Conservation (phyloP, 768 basidiomycete species). For the Leccinum subgranulosum region DNA sequence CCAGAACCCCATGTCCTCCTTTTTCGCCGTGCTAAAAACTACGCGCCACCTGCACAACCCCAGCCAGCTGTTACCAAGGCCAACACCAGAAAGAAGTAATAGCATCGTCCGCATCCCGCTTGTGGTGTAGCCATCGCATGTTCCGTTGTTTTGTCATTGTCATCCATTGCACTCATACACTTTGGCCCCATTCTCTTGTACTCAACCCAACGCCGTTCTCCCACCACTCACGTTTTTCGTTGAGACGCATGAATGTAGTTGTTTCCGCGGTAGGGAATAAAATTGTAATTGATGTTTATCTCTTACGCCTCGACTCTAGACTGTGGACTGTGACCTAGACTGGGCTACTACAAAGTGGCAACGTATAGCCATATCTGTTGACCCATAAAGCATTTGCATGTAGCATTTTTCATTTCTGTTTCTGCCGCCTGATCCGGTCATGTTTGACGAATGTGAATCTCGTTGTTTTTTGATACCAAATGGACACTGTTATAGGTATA, state of each 20-base stretch:
- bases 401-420: not conserved
- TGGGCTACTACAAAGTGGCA: not conserved
- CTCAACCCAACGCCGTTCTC: slow-evolving; percentile 5
- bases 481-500: not conserved
- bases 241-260: slow-evolving; percentile 9
- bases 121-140: slow-evolving; percentile 18
- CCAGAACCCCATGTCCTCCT: slow-evolving; percentile 93
- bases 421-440: not conserved
- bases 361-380: not conserved
- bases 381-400: not conserved
- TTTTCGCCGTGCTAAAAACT: slow-evolving; percentile 80
- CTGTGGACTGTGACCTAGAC: not conserved
- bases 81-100: slow-evolving; percentile 44
- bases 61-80: slow-evolving; percentile 35
- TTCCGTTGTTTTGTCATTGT: slow-evolving; percentile 21
- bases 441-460: not conserved
- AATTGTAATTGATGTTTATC: slow-evolving; percentile 8
- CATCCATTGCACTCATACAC: slow-evolving; percentile 18
- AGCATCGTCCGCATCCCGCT: slow-evolving; percentile 5
- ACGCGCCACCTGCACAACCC: slow-evolving; percentile 49
- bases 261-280: slow-evolving; percentile 6
- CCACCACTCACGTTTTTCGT: slow-evolving; percentile 4
- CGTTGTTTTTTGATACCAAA: not conserved
- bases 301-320: slow-evolving; percentile 9
- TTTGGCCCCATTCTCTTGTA: slow-evolving; percentile 11